Evolutionary conservation across 306 rosid genomes (phyloP).

Genomic region (Purshia tridentata): DNA sequence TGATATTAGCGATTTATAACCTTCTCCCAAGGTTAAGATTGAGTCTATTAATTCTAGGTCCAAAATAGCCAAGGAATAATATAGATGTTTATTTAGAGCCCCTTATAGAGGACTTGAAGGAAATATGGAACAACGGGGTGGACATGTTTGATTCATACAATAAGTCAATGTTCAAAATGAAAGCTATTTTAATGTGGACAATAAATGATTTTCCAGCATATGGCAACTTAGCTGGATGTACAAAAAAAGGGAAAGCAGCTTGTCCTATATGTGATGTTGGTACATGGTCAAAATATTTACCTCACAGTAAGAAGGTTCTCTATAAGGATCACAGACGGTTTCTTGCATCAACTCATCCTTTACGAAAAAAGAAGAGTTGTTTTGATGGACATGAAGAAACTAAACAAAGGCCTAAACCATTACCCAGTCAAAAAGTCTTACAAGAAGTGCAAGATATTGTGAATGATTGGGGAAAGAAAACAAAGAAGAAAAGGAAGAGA

Average conservation of each 20-base stretch:
- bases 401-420: background rate
- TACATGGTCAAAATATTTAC: background rate
- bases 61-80: background rate
- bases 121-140: background rate
- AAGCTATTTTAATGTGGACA: background rate
- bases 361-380: background rate
- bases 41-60: background rate
- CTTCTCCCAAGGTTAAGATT: background rate
- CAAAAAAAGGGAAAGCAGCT: background rate
- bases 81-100: background rate
- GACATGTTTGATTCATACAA: background rate
- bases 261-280: background rate
- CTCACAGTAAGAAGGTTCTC: background rate
- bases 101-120: background rate
- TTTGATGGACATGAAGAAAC: background rate
- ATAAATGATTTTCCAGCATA: slow-evolving; percentile 1
- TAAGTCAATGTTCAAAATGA: background rate
- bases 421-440: background rate
- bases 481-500: background rate
- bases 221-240: slow-evolving; percentile 2
- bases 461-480: background rate
- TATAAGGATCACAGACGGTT: background rate
- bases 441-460: background rate
- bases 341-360: background rate
- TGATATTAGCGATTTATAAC: background rate